Conservation (phyloP, 805 yeast genomes). For the Ascoidea asiatica region DNA sequence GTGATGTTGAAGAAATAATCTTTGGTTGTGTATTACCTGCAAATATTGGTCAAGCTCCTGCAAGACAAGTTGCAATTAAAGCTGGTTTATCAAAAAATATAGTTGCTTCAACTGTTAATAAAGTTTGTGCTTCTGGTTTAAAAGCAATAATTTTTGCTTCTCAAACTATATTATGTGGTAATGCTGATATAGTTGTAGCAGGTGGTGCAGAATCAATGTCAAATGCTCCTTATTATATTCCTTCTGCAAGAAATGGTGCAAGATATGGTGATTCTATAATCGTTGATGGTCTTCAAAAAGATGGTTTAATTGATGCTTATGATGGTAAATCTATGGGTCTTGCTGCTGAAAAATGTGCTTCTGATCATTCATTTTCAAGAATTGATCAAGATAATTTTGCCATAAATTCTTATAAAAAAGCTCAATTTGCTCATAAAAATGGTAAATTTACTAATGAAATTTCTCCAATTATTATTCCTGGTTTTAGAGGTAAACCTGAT, state of each 20-base stretch:
- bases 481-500: conserved; percentile 84
- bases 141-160: conserved; percentile 86
- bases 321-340: conserved; percentile 87
- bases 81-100: conserved; percentile 75
- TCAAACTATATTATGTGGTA: conserved; percentile 77
- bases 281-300: conserved; percentile 84
- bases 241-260: conserved; percentile 75
- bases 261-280: conserved; percentile 74
- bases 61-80: conserved; percentile 89
- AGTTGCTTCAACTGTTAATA: conserved; percentile 84
- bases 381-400: conserved; percentile 88
- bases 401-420: conserved; percentile 70
- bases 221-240: conserved; percentile 85
- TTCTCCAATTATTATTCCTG: conserved; percentile 79
- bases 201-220: conserved; percentile 99
- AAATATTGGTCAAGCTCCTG: conserved; percentile 94
- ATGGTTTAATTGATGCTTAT: conserved; percentile 90
- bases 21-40: conserved; percentile 92
- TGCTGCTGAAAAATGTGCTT: conserved; percentile 94
- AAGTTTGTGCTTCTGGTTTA: conserved; percentile 95
- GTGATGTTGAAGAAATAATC: conserved; percentile 74
- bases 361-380: conserved; percentile 62
- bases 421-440: conserved; percentile 62
- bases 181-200: conserved; percentile 84
- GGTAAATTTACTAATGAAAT: conserved; percentile 81